Evolutionary conservation across 2,329 filamentous ascomycete species (phyloP).

Genomic region (Bimuria novae-zelandiae): DNA sequence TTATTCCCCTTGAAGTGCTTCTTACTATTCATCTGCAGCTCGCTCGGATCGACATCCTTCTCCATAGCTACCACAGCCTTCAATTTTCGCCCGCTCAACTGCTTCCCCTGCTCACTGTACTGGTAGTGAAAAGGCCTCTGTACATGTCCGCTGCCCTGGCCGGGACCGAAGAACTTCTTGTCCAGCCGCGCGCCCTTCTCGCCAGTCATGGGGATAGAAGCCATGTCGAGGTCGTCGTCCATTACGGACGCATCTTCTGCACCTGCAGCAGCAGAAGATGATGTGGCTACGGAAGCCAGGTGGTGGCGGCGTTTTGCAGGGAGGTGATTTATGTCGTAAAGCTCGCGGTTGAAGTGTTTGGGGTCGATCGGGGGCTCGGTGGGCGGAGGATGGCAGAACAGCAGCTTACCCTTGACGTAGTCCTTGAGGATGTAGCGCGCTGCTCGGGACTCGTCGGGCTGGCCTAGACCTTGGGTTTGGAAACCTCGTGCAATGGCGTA

Average conservation of each 20-base stretch:
- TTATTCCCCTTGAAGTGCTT: constrained; percentile 91
- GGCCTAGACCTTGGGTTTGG: constrained; percentile 83
- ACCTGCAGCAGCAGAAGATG: constrained; percentile 40
- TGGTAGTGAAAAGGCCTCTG: constrained; percentile 86
- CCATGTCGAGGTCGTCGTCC: constrained; percentile 56
- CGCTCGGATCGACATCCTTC: constrained; percentile 80
- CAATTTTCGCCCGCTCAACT: constrained; percentile 81
- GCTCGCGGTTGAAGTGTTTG: constrained; percentile 80
- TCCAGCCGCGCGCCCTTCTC: constrained; percentile 79
- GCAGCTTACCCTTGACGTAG: constrained; percentile 93
- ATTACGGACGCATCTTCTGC: constrained; percentile 48
- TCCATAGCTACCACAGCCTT: constrained; percentile 80
- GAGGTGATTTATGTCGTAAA: constrained; percentile 82
- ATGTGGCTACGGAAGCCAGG: constrained; percentile 55
- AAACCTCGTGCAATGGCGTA: constrained; percentile 92
- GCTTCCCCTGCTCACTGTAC: constrained; percentile 84
- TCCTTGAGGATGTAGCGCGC: constrained; percentile 91
- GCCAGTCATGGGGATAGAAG: constrained; percentile 57
- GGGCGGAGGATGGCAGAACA: constrained; percentile 89
- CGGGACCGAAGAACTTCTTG: constrained; percentile 82
- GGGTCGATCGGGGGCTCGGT: constrained; percentile 67
- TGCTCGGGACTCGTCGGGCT: constrained; percentile 91
- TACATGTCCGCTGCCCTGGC: constrained; percentile 65
- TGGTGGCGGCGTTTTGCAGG: constrained; percentile 78
- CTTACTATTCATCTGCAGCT: constrained; percentile 73